Evolutionary conservation across 108 stramenopile species (phyloP).

Genomic region (Phaeodactylum tricornutum): DNA sequence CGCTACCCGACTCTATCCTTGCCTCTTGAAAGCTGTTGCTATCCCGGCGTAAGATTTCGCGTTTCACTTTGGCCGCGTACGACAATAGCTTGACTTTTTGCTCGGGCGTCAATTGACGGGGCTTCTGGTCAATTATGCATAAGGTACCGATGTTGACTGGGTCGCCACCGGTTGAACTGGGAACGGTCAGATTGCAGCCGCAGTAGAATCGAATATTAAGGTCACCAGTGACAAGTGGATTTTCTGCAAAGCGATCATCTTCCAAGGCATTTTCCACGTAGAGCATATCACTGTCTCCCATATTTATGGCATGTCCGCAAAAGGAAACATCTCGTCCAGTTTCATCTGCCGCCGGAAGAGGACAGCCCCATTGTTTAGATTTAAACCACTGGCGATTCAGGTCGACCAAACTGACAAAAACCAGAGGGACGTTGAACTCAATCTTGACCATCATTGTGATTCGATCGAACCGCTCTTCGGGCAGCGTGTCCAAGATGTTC

Average conservation of each 20-base stretch:
- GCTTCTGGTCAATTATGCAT: slow-evolving; percentile 61
- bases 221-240: slow-evolving; percentile 50
- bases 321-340: slow-evolving; percentile 56
- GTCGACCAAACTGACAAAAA: slow-evolving; percentile 56
- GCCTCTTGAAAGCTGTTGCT: too few species aligned
- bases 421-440: slow-evolving; percentile 62
- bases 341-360: slow-evolving; percentile 13
- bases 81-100: neutral
- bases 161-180: slow-evolving; percentile 17
- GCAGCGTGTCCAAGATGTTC: slow-evolving; percentile 7
- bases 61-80: neutral
- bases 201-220: slow-evolving; percentile 70
- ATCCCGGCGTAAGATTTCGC: neutral
- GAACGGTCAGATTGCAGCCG: slow-evolving; percentile 42
- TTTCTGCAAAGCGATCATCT: slow-evolving; percentile 60
- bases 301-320: slow-evolving; percentile 51
- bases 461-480: slow-evolving; percentile 24
- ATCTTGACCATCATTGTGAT: slow-evolving; percentile 23
- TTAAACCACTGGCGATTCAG: slow-evolving; percentile 69
- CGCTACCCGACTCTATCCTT: too few species aligned
- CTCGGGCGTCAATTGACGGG: slow-evolving; percentile 7
- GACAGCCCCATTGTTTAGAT: slow-evolving; percentile 11
- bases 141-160: slow-evolving; percentile 53
- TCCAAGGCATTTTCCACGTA: slow-evolving; percentile 46
- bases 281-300: slow-evolving; percentile 20